Evolutionary conservation across 257 asterid genomes (phyloP).

Genomic region (Leptodermis oblonga): DNA sequence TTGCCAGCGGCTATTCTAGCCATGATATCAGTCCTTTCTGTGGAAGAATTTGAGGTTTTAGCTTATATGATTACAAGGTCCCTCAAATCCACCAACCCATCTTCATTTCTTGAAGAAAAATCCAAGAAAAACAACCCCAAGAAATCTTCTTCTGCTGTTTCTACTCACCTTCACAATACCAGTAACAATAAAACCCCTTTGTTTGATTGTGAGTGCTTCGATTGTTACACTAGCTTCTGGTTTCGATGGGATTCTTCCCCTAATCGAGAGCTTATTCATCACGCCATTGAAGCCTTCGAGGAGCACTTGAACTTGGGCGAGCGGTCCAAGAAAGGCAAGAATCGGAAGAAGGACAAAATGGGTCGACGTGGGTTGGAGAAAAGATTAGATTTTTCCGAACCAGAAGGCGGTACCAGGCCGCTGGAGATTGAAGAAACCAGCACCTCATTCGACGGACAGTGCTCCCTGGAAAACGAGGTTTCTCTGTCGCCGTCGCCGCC

Average conservation of each 20-base stretch:
- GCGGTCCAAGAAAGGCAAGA: slow-evolving; percentile 16
- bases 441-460: neutral
- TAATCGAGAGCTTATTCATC: slow-evolving; percentile 69
- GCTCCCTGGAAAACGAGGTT: slow-evolving; percentile 12
- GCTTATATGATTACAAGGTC: slow-evolving; percentile 73
- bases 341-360: slow-evolving; percentile 40
- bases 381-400: slow-evolving; percentile 4
- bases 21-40: slow-evolving; percentile 43
- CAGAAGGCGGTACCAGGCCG: neutral
- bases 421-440: slow-evolving; percentile 21
- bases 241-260: slow-evolving; percentile 72
- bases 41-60: slow-evolving; percentile 54
- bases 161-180: neutral
- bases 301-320: slow-evolving; percentile 51
- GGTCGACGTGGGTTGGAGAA: slow-evolving; percentile 34
- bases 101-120: slow-evolving; percentile 23
- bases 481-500: neutral
- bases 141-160: slow-evolving; percentile 2
- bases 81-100: slow-evolving; percentile 38
- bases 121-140: slow-evolving; percentile 24
- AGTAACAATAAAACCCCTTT: slow-evolving; percentile 29
- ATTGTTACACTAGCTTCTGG: slow-evolving; percentile 74
- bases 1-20: slow-evolving; percentile 62
- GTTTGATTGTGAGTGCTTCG: slow-evolving; percentile 68
- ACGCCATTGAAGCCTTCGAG: slow-evolving; percentile 73